These are phyloP conservation scores for Cercospora sojina DNA, from an alignment of 2,329 filamentous ascomycete species.

Conservation along the genomic window DNA sequence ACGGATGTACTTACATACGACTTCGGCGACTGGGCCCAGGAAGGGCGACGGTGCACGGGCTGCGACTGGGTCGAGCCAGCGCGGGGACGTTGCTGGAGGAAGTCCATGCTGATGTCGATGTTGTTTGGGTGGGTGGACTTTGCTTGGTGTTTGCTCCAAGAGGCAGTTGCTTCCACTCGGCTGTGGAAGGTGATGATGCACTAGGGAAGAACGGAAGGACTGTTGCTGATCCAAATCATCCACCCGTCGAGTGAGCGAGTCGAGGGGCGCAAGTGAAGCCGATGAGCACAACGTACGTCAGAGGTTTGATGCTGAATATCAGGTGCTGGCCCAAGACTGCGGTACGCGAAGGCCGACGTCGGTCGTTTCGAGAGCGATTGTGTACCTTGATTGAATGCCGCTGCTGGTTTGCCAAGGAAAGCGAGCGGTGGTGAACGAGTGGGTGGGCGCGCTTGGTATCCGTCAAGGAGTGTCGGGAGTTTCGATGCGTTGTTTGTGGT, in stretches of 20 bases:
- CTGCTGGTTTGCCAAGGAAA: not conserved
- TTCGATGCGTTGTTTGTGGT: constrained; percentile 3
- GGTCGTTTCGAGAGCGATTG: not conserved
- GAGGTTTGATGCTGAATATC: not conserved
- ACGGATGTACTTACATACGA: constrained; percentile 18
- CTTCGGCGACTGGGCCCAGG: constrained; percentile 30
- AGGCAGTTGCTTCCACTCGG: not conserved
- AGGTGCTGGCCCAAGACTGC: not conserved
- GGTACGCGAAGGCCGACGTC: not conserved
- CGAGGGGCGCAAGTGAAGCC: not conserved
- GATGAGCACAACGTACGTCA: not conserved
- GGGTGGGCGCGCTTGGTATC: not conserved
- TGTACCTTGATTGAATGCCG: not conserved
- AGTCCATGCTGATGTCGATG: constrained; percentile 3
- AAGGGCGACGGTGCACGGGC: constrained; percentile 33
- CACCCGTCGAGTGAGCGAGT: not conserved
- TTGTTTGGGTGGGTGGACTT: not conserved
- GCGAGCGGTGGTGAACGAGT: not conserved
- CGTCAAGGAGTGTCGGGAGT: constrained; percentile 9
- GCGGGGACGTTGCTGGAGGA: constrained; percentile 7
- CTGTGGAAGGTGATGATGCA: not conserved
- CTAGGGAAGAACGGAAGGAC: not conserved
- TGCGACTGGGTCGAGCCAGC: constrained; percentile 15
- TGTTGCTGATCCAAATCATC: not conserved
- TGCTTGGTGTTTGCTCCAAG: not conserved